These are phyloP conservation scores for Metarhizium robertsii DNA, from an alignment of 2,329 filamentous ascomycete species.

Conservation along the genomic window DNA sequence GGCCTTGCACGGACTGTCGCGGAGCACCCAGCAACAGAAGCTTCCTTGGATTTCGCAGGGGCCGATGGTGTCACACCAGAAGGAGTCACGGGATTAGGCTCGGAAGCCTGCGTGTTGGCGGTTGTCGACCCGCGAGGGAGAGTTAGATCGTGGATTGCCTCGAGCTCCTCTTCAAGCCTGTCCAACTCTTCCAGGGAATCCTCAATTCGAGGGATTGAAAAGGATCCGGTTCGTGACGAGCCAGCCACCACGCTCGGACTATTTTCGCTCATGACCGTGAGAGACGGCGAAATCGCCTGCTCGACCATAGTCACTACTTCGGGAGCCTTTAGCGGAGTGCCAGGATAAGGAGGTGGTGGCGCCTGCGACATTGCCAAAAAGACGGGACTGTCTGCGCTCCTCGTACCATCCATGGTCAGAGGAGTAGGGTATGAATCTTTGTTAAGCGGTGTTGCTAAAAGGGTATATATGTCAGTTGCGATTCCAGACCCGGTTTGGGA, in stretches of 20 bases:
- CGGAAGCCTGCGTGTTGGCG: conserved; percentile 8
- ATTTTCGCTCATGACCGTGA: conserved; percentile 20
- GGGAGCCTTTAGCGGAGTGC: conserved; percentile 18
- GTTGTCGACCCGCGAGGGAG: conserved; percentile 21
- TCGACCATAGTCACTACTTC: conserved; percentile 21
- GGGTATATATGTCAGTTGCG: conserved; percentile 30
- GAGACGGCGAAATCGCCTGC: conserved; percentile 22
- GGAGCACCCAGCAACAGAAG: conserved; percentile 22
- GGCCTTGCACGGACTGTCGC: conserved; percentile 33
- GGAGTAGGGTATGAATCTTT: conserved; percentile 11
- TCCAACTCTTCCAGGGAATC: conserved; percentile 56
- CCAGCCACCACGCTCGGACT: conserved; percentile 24
- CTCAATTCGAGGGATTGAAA: conserved; percentile 43
- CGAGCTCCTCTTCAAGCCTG: conserved; percentile 50
- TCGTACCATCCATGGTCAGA: conserved; percentile 10
- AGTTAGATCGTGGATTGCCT: conserved; percentile 37
- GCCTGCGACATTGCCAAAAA: conserved; percentile 5
- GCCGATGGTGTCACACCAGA: conserved; percentile 10
- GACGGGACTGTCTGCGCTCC: conserved; percentile 1
- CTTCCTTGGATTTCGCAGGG: conserved; percentile 14
- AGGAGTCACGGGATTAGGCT: conserved; percentile 10
- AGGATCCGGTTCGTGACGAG: conserved; percentile 21
- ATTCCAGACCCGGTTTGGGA: background rate
- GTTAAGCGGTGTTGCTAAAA: conserved; percentile 37
- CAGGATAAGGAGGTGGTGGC: conserved; percentile 14